These are phyloP conservation scores for Fusarium neocosmosporiellum DNA, from an alignment of 2,329 filamentous ascomycete species.

Conservation along the genomic window DNA sequence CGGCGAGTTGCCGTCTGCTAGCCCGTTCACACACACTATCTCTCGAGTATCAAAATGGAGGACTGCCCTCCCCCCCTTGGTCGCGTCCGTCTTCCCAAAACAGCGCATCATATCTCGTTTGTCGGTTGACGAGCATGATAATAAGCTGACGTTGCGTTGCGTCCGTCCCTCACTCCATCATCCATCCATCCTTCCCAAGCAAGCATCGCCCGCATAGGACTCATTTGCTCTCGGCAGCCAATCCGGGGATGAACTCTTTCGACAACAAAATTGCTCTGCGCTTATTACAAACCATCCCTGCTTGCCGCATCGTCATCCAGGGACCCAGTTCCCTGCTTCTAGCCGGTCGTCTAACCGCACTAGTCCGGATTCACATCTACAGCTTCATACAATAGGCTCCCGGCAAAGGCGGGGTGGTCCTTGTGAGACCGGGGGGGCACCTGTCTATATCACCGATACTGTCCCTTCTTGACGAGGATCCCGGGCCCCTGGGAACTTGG, in stretches of 20 bases:
- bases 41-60: neutral
- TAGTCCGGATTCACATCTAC: conserved; percentile 36
- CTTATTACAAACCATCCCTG: conserved; percentile 38
- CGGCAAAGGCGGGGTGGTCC: conserved; percentile 41
- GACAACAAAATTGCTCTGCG: conserved; percentile 36
- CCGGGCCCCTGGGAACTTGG: conserved; percentile 34
- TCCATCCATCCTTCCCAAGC: neutral
- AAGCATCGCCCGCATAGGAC: conserved; percentile 2
- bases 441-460: conserved; percentile 30
- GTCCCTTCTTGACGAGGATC: conserved; percentile 29
- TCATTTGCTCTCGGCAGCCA: conserved; percentile 26
- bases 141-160: conserved; percentile 27
- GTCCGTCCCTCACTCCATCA: neutral
- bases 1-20: conserved; percentile 33
- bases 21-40: conserved; percentile 20
- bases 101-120: conserved; percentile 11
- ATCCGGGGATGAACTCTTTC: conserved; percentile 34
- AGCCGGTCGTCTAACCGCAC: conserved; percentile 41
- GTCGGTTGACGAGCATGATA: neutral
- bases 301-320: conserved; percentile 32
- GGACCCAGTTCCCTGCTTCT: conserved; percentile 38
- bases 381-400: conserved; percentile 38
- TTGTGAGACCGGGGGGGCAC: conserved; percentile 41
- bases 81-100: neutral
- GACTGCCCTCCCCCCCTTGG: neutral